Percentiles rank a stretch among this genome's conserved stretches.
Conservation (phyloP, 805 yeast species). For the Yamadazyma insecticola region DNA sequence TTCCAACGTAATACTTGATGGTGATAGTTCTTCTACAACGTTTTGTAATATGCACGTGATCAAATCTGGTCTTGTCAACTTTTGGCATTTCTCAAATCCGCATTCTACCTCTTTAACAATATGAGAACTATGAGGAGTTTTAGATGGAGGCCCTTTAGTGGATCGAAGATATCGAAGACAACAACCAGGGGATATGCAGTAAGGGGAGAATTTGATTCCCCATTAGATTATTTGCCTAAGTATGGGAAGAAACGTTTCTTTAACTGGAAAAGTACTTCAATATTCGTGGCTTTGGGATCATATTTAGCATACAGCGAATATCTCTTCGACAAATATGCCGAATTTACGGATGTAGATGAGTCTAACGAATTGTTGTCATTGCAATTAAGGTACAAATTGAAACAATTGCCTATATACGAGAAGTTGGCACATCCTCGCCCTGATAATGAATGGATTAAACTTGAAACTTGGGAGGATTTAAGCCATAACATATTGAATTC, state of each 20-base stretch:
- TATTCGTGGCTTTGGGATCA: slow-evolving; percentile 18
- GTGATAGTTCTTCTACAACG: too few relatives aligned
- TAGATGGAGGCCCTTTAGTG: too few relatives aligned
- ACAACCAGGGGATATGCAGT: slow-evolving; percentile 16
- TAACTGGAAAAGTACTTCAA: slow-evolving; percentile 23
- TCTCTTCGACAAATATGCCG: slow-evolving; percentile 20
- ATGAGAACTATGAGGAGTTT: too few relatives aligned
- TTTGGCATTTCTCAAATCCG: too few relatives aligned
- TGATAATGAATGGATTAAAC: slow-evolving; percentile 44
- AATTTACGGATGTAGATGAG: slow-evolving; percentile 17
- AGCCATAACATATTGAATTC: slow-evolving; percentile 31
- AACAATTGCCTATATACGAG: slow-evolving; percentile 47
- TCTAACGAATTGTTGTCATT: slow-evolving; percentile 23
- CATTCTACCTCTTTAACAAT: too few relatives aligned
- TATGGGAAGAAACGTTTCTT: slow-evolving; percentile 15
- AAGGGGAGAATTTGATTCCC: slow-evolving; percentile 25
- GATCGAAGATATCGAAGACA: too few relatives aligned
- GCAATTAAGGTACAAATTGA: slow-evolving; percentile 45
- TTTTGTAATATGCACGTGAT: too few relatives aligned
- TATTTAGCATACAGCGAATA: slow-evolving; percentile 23
- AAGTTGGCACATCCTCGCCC: slow-evolving; percentile 40
- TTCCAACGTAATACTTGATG: too few relatives aligned
- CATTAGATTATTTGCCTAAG: slow-evolving; percentile 24
- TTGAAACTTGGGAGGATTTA: slow-evolving; percentile 41
- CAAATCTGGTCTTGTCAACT: too few relatives aligned